Evolutionary conservation across 2,329 filamentous ascomycete genomes (phyloP).

Genomic region (Pestalotiopsis fici): DNA sequence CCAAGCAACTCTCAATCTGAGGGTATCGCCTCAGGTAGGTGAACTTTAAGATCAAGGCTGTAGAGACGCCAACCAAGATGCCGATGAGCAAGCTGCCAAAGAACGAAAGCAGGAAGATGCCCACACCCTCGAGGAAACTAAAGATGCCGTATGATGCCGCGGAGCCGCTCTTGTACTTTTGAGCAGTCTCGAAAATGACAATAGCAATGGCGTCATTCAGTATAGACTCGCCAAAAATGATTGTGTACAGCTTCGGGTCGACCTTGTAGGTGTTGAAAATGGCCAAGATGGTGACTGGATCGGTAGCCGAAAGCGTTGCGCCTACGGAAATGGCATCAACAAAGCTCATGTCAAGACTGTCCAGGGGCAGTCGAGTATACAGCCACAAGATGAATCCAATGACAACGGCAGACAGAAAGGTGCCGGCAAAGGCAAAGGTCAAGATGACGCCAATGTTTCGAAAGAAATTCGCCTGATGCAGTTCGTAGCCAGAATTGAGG

Average conservation of each 20-base stretch:
- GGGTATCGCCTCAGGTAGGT: conserved; percentile 90
- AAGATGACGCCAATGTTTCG: conserved; percentile 96
- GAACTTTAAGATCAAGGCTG: conserved; percentile 88
- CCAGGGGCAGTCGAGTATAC: conserved; percentile 84
- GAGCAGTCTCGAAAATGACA: conserved; percentile 96
- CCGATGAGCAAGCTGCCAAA: conserved; percentile 92
- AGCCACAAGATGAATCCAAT: conserved; percentile 86
- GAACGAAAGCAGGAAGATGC: conserved; percentile 94
- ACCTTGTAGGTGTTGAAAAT: conserved; percentile 99
- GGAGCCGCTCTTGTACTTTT: conserved; percentile 81
- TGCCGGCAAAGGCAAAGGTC: conserved; percentile 96
- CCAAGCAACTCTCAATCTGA: conserved; percentile 94
- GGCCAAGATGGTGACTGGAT: conserved; percentile 95
- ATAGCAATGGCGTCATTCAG: conserved; percentile 98
- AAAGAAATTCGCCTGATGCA: conserved; percentile 99
- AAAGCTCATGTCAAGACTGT: conserved; percentile 83
- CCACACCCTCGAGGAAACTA: conserved; percentile 87
- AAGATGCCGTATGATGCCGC: conserved; percentile 73
- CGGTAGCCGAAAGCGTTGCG: conserved; percentile 93
- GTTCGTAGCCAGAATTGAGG: conserved; percentile 91
- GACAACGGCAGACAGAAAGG: conserved; percentile 95
- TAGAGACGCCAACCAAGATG: conserved; percentile 80
- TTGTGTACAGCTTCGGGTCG: conserved; percentile 95
- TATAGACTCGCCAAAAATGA: conserved; percentile 98
- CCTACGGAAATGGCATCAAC: conserved; percentile 96